Evolutionary conservation across 805 yeast genomes (phyloP), one percentile per base, ranked within the genome.

Genomic region (Sugiyamaella qingdaonensis): DNA sequence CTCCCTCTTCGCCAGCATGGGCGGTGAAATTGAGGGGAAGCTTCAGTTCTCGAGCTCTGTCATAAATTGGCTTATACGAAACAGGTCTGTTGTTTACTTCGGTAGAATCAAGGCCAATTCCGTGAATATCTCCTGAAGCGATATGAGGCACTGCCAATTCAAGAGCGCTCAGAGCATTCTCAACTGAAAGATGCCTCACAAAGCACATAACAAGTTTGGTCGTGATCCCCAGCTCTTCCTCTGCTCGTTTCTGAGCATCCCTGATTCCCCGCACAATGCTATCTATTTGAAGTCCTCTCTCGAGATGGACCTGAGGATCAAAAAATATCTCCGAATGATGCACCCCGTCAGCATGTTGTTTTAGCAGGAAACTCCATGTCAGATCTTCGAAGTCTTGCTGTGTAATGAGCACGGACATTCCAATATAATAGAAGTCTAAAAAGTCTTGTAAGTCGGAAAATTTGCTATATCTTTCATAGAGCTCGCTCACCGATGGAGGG

Each of bases 1-100:
- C 88, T 50, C 92, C 95, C 72, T 88, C 95, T 70, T 88, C 95
- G 62, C 95, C 95, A 2, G 94, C 95, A 64, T 88, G 95, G 1
- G 95, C 92, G 35, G 95, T 88, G 51, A 85, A 73, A 37, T 81
- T 77, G 52, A 84, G 77, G 21, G 78, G 70, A 21, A 84, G 80
- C 62, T 74, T 78, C 41, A 73, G 64, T 21, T 73, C 70, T 51
- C 72, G 73, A 7, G 86, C 77, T 18, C 66, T 62, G 9, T 68
- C 60, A 66, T 83, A 88, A 65, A 89, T 83, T 47, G 84, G 86
- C 11, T 70, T 71, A 63, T 86, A 88, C 47, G 84, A 64, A 48
- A 78, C 75, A 10, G 95, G 92, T 13, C 91, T 92, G 70, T 84
- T 83, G 33, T 88, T 90, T 56, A 73, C 79, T 66, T 88, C 96